phyloP scores from a whole-genome alignment of 257 asterid genomes.

The Knoxia roxburghii region DNA sequence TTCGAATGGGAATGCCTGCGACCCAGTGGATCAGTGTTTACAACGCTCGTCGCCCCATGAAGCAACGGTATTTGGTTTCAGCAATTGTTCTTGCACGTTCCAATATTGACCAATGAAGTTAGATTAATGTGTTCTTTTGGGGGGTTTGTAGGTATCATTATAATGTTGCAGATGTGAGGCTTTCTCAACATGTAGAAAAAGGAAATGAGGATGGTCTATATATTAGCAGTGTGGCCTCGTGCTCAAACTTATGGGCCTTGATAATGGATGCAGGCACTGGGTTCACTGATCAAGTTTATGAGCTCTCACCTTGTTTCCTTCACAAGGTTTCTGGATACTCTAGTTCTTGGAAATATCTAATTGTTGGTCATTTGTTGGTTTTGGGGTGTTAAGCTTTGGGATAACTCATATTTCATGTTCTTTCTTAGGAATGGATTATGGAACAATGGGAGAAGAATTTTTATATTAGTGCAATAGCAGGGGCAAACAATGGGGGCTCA shows the following conservation, averaged over 20 bases:
- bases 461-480: slow-evolving; percentile 63
- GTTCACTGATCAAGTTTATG: slow-evolving; percentile 52
- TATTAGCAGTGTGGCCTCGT: slow-evolving; percentile 64
- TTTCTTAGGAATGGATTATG: slow-evolving; percentile 59
- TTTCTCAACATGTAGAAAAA: slow-evolving; percentile 64
- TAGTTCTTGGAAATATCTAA: slow-evolving; percentile 1
- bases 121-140: slow-evolving; percentile 27
- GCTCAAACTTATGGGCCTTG: slow-evolving; percentile 66
- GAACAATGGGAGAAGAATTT: slow-evolving; percentile 67
- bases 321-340: slow-evolving; percentile 46
- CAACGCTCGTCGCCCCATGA: slow-evolving; percentile 86
- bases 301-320: slow-evolving; percentile 58
- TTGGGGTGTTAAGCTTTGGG: not conserved
- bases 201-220: slow-evolving; percentile 68
- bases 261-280: slow-evolving; percentile 92
- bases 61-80: slow-evolving; percentile 51
- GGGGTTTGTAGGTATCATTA: slow-evolving; percentile 80
- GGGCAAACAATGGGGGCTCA: slow-evolving; percentile 62
- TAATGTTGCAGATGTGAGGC: slow-evolving; percentile 65
- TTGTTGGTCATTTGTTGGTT: not conserved
- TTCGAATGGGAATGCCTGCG: slow-evolving; percentile 74
- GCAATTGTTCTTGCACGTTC: slow-evolving; percentile 31
- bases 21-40: slow-evolving; percentile 80
- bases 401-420: slow-evolving; percentile 8
- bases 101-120: slow-evolving; percentile 1